Evolutionary conservation across 768 basidiomycete genomes (phyloP), one percentile per base, ranked within the genome.

Genomic region (Mycena alexandri): DNA sequence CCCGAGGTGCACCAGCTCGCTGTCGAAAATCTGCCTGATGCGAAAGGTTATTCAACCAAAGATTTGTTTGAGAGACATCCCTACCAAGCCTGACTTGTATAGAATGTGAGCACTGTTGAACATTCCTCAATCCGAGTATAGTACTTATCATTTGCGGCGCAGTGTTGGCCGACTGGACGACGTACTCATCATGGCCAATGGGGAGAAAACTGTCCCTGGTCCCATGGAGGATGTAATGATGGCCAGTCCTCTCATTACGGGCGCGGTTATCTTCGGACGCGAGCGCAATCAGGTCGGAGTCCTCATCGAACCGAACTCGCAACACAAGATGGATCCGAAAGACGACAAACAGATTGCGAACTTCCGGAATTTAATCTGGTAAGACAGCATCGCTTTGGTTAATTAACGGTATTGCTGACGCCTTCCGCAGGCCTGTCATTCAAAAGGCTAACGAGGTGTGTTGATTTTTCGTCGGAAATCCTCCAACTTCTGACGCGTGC

Each of bases 321-420:
- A 73, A 0, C 62, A 76, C 38, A 67, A 55, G 13, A 12, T 79
- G 0, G 22, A 67, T 25, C 11, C 48, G 38, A 2, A 22, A 60
- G 7, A 61, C 29, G 69, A 43, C 24, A 48, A 47, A 42, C 29
- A 50, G 22, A 24, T 70, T 16, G 61, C 75, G 0, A 72, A 73
- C 21, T 78, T 79, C 24, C 72, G 80, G n/a, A 81, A 84, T 68
- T 63, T 75, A 38, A 68, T 86, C 13, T 85, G 82, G 83, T 82
- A 41, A 41, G 53, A 22, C 5, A 34, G 25, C 38, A 22, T 29
- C 34, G 6, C 6, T 14, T 24, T 4, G 34, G 29, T 29, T 29
- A n/a, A 16, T 14, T 24, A 7, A 57, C n/a, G 2, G 25, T 21
- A n/a, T n/a, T 22, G 11, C 65, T 54, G 10, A 59, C 71, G 0